Evolutionary conservation across 2,329 filamentous ascomycete species (phyloP), one percentile per base, ranked within the genome.

Genomic region (Cytospora leucostoma): DNA sequence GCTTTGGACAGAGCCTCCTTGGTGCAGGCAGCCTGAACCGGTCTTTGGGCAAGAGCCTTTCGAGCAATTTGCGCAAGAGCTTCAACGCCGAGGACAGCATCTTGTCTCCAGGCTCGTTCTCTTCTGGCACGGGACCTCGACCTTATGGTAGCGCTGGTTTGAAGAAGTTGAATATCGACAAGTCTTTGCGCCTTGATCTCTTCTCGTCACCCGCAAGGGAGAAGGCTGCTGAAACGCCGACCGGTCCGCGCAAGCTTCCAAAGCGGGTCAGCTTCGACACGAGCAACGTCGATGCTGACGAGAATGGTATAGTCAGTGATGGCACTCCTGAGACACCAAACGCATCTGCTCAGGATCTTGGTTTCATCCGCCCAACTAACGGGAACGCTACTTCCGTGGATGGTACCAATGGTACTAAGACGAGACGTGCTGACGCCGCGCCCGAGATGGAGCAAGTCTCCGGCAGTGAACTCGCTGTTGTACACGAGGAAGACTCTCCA

Each of bases 251-350:
- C 59, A 88, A 88, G 71, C 77, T 91, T 49, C 88, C 89, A 67
- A 97, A 97, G 80, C 88, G 90, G 59, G 95, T 99, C 59, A 97
- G 93, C 78, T 99, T 98, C 70, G 93, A 97, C 72, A 87, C 88
- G 4, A 84, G 83, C 70, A 83, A 81, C 37, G 76, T 81, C 32
- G 80, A 81, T 67, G 73, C 77, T 11, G 73, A 76, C 37, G 76
- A 77, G 63, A 81, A 80, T 44, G 74, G 74, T 34, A 60, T 59
- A 33, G 62, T 58, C 33, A 10, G 21, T 38, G 51, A 61, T 13
- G 74, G 76, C 53, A 65, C 72, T n/a, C 75, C 76, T n/a, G 83
- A 85, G 61, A 67, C 72, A 61, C 70, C 75, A 35, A 56, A 69
- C 2, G 73, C 76, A 3, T 75, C 76, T 56, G 78, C 85, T 4